Evolutionary conservation across 2,329 filamentous ascomycete genomes (phyloP).

Genomic region (Pestalotiopsis sp.): DNA sequence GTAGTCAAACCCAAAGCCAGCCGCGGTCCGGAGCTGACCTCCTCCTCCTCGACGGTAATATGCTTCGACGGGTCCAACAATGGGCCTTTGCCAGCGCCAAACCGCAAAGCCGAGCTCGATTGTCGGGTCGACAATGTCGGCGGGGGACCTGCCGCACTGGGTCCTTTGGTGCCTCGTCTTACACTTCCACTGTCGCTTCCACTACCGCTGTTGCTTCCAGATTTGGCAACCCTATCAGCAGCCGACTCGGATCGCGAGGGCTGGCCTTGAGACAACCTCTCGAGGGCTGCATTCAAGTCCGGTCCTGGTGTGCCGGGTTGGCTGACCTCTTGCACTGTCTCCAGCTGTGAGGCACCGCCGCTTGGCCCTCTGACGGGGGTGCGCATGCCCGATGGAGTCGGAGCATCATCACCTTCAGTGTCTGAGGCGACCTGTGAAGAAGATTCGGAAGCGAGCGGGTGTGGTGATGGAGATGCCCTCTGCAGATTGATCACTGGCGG

Average conservation of each 20-base stretch:
- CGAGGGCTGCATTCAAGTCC: conserved; percentile 44
- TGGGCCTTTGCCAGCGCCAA: conserved; percentile 66
- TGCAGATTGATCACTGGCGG: conserved; percentile 54
- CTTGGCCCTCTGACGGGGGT: conserved; percentile 61
- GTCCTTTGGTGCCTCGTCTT: conserved; percentile 40
- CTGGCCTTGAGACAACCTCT: conserved; percentile 49
- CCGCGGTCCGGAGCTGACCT: conserved; percentile 87
- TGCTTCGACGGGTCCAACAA: conserved; percentile 71
- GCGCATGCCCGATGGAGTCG: conserved; percentile 53
- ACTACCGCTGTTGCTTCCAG: conserved; percentile 53
- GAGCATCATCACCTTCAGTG: conserved; percentile 49
- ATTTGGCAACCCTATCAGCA: conserved; percentile 43
- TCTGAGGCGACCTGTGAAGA: conserved; percentile 42
- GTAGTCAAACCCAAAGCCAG: conserved; percentile 68
- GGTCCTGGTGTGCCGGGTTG: conserved; percentile 68
- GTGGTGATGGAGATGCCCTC: conserved; percentile 47
- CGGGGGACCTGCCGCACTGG: conserved; percentile 42
- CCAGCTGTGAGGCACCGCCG: conserved; percentile 64
- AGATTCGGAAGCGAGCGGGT: conserved; percentile 33
- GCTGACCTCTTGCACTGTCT: conserved; percentile 91
- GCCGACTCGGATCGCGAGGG: conserved; percentile 39
- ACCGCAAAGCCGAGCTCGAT: conserved; percentile 66
- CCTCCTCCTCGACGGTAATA: conserved; percentile 98
- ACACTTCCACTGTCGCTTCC: conserved; percentile 67
- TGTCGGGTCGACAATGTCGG: conserved; percentile 61